These are phyloP conservation scores for Acer saccharum DNA, from an alignment of 345 rosid species.

Conservation along the genomic window DNA sequence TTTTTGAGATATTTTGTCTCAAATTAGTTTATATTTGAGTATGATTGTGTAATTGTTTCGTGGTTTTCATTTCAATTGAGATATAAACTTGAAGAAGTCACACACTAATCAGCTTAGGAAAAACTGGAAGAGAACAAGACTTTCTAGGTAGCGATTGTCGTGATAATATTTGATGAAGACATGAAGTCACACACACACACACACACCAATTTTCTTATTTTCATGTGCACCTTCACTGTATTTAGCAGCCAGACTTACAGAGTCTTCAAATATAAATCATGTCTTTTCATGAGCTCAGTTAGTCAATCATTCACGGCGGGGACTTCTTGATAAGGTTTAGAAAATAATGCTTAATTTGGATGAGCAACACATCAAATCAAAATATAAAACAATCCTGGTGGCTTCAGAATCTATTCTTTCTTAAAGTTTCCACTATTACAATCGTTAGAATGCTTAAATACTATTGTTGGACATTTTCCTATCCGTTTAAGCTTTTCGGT, in stretches of 20 bases:
- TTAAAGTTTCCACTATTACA: neutral
- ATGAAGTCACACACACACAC: neutral
- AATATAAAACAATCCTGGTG: neutral
- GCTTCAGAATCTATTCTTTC: neutral
- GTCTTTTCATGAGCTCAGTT: neutral
- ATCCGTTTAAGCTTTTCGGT: no score
- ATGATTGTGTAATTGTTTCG: no score
- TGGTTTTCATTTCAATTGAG: no score
- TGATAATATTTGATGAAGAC: neutral
- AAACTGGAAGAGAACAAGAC: no score
- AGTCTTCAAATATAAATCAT: neutral
- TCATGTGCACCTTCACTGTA: neutral
- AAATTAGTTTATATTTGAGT: no score
- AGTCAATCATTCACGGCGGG: neutral
- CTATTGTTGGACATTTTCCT: no score
- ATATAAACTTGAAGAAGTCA: no score
- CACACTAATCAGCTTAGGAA: no score
- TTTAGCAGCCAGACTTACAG: neutral
- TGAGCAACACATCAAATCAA: constrained; percentile 1
- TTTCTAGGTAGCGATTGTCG: neutral
- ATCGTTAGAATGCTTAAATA: no score
- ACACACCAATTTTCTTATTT: neutral
- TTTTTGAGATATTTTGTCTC: no score
- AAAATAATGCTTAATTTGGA: neutral
- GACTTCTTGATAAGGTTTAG: neutral